Evolutionary conservation across 306 rosid species (phyloP).

Genomic region (Dalbergia cultrata): DNA sequence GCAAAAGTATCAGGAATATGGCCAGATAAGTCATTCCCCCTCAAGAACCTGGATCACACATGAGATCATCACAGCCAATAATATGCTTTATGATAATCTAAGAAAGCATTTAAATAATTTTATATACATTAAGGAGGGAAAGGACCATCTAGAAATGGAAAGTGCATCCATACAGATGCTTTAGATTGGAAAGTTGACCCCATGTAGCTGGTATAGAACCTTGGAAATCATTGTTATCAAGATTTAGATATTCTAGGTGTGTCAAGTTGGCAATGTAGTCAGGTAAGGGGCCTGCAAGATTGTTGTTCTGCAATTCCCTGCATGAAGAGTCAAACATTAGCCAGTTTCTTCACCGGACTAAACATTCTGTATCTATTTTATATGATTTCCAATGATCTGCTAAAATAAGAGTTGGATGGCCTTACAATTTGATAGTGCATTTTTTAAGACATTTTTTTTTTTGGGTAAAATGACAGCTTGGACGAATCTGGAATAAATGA

Average conservation of each 20-base stretch:
- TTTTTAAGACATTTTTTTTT: background rate
- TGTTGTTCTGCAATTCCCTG: constrained; percentile 90
- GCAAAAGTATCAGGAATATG: constrained; percentile 55
- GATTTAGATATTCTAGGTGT: constrained; percentile 79
- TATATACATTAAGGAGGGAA: constrained; percentile 18
- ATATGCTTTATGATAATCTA: background rate
- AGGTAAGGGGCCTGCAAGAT: constrained; percentile 75
- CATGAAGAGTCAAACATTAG: background rate
- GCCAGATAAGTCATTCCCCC: constrained; percentile 59
- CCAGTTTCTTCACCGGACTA: background rate
- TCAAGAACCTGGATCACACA: constrained; percentile 58
- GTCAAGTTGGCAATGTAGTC: constrained; percentile 78
- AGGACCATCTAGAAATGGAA: background rate
- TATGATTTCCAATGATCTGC: constrained; percentile 5
- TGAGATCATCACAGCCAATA: constrained; percentile 10
- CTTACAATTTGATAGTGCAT: constrained; percentile 21
- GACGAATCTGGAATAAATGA: background rate
- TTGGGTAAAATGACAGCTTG: background rate
- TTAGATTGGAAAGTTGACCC: constrained; percentile 75
- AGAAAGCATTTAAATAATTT: constrained; percentile 3
- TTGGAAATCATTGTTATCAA: constrained; percentile 70
- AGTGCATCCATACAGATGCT: constrained; percentile 76
- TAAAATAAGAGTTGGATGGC: background rate
- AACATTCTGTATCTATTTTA: background rate
- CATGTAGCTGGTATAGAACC: constrained; percentile 76